These are phyloP conservation scores for Sisymbrium irio DNA, from an alignment of 345 rosid species.

Conservation along the genomic window DNA sequence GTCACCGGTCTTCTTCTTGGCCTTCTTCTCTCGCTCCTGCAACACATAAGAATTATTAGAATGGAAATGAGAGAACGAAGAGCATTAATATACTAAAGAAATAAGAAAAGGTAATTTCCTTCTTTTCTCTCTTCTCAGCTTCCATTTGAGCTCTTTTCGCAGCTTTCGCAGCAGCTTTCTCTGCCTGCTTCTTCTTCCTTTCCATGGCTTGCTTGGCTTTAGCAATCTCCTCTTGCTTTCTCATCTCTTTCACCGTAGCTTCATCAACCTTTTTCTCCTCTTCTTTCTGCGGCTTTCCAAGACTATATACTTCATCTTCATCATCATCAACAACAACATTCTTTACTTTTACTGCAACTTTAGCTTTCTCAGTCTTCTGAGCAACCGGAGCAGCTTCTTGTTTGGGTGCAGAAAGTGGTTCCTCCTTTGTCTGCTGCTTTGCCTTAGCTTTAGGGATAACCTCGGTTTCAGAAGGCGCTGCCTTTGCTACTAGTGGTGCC, in stretches of 20 bases:
- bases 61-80: background rate
- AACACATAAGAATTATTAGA: slow-evolving; percentile 23
- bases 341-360: slow-evolving; percentile 39
- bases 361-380: slow-evolving; percentile 35
- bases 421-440: slow-evolving; percentile 61
- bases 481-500: slow-evolving; percentile 30
- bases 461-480: slow-evolving; percentile 35
- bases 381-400: slow-evolving; percentile 36
- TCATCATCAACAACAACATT: slow-evolving; percentile 31
- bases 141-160: slow-evolving; percentile 90
- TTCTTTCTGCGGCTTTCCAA: slow-evolving; percentile 42
- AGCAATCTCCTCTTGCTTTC: slow-evolving; percentile 80
- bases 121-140: slow-evolving; percentile 68
- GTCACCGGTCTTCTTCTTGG: slow-evolving; percentile 66
- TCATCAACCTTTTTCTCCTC: slow-evolving; percentile 49
- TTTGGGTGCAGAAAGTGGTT: slow-evolving; percentile 45
- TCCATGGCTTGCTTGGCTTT: slow-evolving; percentile 91
- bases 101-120: slow-evolving; percentile 48
- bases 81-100: background rate
- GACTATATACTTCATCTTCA: slow-evolving; percentile 44
- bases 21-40: slow-evolving; percentile 91
- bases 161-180: slow-evolving; percentile 88
- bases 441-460: slow-evolving; percentile 45
- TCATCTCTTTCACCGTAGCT: slow-evolving; percentile 77
- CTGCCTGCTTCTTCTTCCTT: slow-evolving; percentile 92